Base-by-base conservation (phyloP, 306 rosid genomes). In the Quercus mongolica region DNA sequence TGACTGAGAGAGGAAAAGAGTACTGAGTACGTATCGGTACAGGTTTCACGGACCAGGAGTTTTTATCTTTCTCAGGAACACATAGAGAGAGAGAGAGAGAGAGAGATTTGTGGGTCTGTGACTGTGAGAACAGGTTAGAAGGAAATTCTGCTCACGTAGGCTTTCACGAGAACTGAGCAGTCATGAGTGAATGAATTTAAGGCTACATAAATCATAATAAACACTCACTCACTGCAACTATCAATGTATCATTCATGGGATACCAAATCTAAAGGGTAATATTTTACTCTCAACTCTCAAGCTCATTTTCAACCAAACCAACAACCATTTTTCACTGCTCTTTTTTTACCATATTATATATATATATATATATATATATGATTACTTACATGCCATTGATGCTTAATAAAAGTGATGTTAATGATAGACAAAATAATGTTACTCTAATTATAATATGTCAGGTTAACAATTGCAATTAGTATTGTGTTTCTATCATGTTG, bases 131-230 rank as follows among this genome's bases (percentile, higher is more conserved):
- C 51, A 28, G n/a, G 17, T 35, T 56, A 73, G 80, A 77, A 67
- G 64, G 54, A 31, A 51, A 75, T 86, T 51, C 75, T 82, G 69
- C 79, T 82, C 83, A 75, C 62, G 85, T 84, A 79, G 58, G 87
- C 71, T 74, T 68, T 91, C 94, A 91, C 92, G 90, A 87, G 97
- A 86, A 91, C 86, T 83, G 84, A 87, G 81, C 82, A 81, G 89
- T n/a, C 74, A 82, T 78, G 83, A 88, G 86, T 83, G 91, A 87
- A 82, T 87, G 87, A 33, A n/a, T 4, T 35, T 23, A 83, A 86
- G 72, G 89, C 86, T 87, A 82, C 83, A 83, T 79, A 78, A 78
- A 3, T 49, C 14, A 38, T 38, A 49, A 12, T 49, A 85, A 82
- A 85, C 74, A 68, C 69, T 75, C 72, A 69, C 83, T 74, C 69